Base-by-base conservation (phyloP, 2,329 filamentous ascomycete genomes). In the Aspergillus floridensis region DNA sequence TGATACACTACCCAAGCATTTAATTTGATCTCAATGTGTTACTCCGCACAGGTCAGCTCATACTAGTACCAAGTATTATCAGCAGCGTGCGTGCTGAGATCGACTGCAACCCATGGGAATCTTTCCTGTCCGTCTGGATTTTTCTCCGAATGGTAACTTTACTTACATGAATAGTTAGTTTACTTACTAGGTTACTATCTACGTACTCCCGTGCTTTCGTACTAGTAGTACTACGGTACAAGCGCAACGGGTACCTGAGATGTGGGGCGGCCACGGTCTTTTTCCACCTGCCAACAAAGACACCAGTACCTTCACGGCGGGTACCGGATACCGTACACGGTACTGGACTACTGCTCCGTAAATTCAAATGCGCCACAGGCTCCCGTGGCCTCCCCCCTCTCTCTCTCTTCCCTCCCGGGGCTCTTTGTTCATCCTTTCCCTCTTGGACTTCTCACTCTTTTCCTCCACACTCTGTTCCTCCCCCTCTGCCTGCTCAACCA, bases 191-290 rank as follows among this genome's bases (percentile, higher is more conserved):
- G 22, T 22, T 22, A 22, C 22, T 22, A 22, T 3, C 2, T 22
- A 22, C 22, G 22, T 22, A 22, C 22, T 22, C 22, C 22, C 22
- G 22, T 22, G 22, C 22, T 22, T 22, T 22, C 22, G 22, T 22
- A 22, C 22, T 22, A 22, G 22, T 22, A 22, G 32, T 35, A 35
- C 32, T 35, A 35, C 14, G 48, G 56, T 60, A 61, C 61, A 63
- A 58, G 52, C 56, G 57, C 49, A 51, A 53, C 59, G 63, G 64
- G 64, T 65, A 65, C 63, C 64, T 66, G 63, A 60, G 56, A 60
- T 38, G 64, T 65, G 62, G 60, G 62, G 56, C 63, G 38, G 19
- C 52, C 51, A 51, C 46, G n/a, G 49, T 35, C 14, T 35, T 35
- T 57, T 65, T 56, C 57, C 59, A 51, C 62, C 58, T 61, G 58